A percentile compares a stretch with the other conserved stretches of the same genome.
Evolutionary conservation across 2,329 filamentous ascomycete species (phyloP).

Genomic region (Alternaria rosae): DNA sequence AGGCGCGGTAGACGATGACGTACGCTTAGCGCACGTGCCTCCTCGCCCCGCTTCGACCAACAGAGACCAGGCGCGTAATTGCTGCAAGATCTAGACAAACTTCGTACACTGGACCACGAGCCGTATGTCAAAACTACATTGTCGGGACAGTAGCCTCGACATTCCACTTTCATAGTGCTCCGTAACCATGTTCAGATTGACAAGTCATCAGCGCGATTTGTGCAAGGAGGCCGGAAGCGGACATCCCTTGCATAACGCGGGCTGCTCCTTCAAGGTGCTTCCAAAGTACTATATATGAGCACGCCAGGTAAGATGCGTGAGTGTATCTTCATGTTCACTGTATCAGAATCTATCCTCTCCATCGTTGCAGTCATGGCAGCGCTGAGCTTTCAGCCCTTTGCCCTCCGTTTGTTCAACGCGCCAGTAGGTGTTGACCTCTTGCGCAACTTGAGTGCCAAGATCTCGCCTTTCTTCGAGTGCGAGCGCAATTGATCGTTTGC

Average conservation of each 20-base stretch:
- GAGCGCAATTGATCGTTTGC: neutral
- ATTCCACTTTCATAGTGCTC: no score
- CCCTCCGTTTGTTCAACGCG: neutral
- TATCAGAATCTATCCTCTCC: neutral
- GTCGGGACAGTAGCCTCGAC: no score
- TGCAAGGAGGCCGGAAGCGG: neutral
- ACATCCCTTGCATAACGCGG: neutral
- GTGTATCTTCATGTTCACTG: neutral
- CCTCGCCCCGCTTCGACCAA: constrained; percentile 18
- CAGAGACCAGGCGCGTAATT: neutral
- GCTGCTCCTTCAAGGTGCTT: neutral
- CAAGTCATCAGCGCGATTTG: neutral
- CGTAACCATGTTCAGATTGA: no score
- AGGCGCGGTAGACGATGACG: constrained; percentile 26
- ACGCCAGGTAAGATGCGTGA: neutral
- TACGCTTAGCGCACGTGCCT: constrained; percentile 18
- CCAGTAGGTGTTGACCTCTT: neutral
- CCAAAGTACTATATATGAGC: neutral
- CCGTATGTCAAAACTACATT: neutral
- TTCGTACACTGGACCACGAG: neutral
- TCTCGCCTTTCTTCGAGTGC: neutral
- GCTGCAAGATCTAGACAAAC: neutral
- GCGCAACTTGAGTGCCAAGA: neutral
- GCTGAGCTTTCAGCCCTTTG: neutral
- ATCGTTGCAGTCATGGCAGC: neutral